Evolutionary conservation across 208 protist species (phyloP), one percentile per base, ranked within the genome.

Genomic region (Herpetomonas tarakana): DNA sequence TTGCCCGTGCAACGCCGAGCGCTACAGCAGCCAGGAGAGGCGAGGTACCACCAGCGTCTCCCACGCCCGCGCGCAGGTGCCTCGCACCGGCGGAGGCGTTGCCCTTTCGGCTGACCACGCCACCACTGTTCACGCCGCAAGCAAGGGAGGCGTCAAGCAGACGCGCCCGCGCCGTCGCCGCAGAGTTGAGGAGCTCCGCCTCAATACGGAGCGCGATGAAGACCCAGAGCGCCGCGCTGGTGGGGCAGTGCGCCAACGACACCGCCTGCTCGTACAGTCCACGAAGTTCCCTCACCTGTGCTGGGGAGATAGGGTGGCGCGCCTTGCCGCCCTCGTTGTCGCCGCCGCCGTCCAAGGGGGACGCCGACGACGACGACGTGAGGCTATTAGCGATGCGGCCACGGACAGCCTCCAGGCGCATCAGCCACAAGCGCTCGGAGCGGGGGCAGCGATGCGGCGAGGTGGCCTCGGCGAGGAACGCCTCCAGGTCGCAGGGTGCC

Each of bases 121-220:
- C 6, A 12, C 6, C 49, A 25, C 39, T 26, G 52, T 19, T 26
- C 12, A 7, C 22, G 46, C 19, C 46, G 56, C 56, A 61, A 11
- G 62, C 71, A 12, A 66, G 30, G 2, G 44, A 52, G 12, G 78
- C 72, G 50, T 84, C 74, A 2, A 52, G 67, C 29, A 85, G 46
- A 44, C 74, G 45, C 28, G 74, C 78, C 12, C 74, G 68, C 18
- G 74, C 78, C 0, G 60, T 59, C 0, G 74, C 52, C 2, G 60
- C 52, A 44, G 64, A 60, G 22, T 62, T 49, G 31, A 77, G 54
- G 28, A 85, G 55, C 45, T 38, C 41, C 7, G 83, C 71, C 71
- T 93, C 87, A 19, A 93, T 58, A 0, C 51, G 67, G 16, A 72
- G 62, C 19, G 83, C 87, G 9, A 74, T 73, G 59, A 84, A 93